Base-by-base conservation (phyloP, 1,139 yeast genomes). In the Debaryomyces sp. region DNA sequence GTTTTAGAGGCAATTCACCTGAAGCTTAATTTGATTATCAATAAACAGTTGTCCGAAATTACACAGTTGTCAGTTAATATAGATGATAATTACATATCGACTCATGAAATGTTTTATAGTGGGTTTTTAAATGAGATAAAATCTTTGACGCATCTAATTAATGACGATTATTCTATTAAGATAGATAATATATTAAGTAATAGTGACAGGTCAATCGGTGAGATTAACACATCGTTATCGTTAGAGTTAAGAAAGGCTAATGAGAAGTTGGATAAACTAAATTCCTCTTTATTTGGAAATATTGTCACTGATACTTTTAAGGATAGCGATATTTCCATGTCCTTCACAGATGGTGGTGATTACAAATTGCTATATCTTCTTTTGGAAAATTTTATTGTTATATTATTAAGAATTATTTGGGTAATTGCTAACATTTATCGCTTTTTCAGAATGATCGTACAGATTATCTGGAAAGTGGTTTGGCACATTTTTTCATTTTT, bases 161-260 rank as follows among this genome's bases (percentile, higher is more conserved):
- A 73, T 51, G 79, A 78, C 46, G 75, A 68, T 24, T 71, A 75
- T 51, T 71, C 80, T 1, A 62, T 82, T n/a, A 68, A 74, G 45
- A 77, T 86, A 44, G 96, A 90, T 59, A 81, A 81, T 39, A 67
- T 89, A 48, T 72, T 90, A 37, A 82, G 87, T 21, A 75, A 80
- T 40, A 84, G 92, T 47, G 96, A 90, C 64, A 74, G 96, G 53
- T 79, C 89, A 21, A 80, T 87, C 49, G 88, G 94, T 54, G 96
- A 89, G 60, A 86, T 90, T 51, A 89, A 87, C 64, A 90, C 97
- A 0, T 86, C 95, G 0, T 70, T 89, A 45, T 82, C 91, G 27
- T 68, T 89, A 46, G 89, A 88, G 57, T 70, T 89, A 37, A 73
- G 96, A 49, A 81, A 84, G 53, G 71, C 88, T n/a, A 80, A 80